phyloP scores from a whole-genome alignment of 208 protist species.

The Wallacemonas rigidus region DNA sequence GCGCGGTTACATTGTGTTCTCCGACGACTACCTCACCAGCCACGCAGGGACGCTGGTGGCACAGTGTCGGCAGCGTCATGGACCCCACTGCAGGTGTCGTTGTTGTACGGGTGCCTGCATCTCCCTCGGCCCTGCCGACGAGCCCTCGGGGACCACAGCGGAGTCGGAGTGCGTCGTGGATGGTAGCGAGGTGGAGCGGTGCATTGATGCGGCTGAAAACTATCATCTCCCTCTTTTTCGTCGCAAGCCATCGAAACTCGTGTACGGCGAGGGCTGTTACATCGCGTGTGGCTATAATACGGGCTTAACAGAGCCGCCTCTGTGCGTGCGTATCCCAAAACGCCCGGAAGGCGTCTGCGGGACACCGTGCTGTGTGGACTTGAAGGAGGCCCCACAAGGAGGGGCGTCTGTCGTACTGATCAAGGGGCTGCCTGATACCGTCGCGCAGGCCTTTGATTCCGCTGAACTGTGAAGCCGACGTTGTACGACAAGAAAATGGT shows the following conservation, averaged over 20 bases:
- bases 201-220: slow-evolving; percentile 22
- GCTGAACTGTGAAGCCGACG: neutral
- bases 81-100: neutral
- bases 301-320: neutral
- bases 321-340: neutral
- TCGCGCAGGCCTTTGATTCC: neutral
- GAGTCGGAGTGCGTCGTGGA: no score
- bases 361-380: neutral
- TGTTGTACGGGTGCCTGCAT: neutral
- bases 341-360: neutral
- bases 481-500: neutral
- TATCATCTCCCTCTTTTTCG: slow-evolving; percentile 27
- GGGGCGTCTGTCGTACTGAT: neutral
- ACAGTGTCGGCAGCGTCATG: neutral
- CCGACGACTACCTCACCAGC: slow-evolving; percentile 26
- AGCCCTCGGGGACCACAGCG: no score
- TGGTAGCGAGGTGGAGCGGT: slow-evolving; percentile 22
- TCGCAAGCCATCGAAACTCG: slow-evolving; percentile 12
- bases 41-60: slow-evolving; percentile 21
- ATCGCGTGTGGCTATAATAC: neutral
- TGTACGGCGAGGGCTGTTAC: slow-evolving; percentile 32
- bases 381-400: neutral
- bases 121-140: no score
- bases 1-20: slow-evolving; percentile 29
- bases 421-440: neutral